Percentiles rank a stretch among this genome's conserved stretches.
These are phyloP conservation scores for Colletotrichum sp. DNA, from an alignment of 2,329 filamentous ascomycete species.

Conservation along the genomic window DNA sequence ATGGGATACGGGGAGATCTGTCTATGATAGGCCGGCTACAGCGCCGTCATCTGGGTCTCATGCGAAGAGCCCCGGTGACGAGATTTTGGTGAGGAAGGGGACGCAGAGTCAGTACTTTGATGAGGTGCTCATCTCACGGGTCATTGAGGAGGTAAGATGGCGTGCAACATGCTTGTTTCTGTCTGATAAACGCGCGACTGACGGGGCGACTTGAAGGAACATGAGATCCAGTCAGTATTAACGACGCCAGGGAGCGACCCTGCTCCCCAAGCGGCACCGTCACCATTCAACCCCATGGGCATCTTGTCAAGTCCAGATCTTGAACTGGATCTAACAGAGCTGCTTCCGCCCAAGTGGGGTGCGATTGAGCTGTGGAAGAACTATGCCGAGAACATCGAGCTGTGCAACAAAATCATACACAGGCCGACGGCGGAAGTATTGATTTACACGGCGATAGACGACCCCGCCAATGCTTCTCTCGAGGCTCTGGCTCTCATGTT, in stretches of 20 bases:
- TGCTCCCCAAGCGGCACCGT: not conserved
- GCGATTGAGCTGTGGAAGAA: slow-evolving; percentile 35
- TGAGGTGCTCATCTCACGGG: slow-evolving; percentile 37
- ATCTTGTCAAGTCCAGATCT: slow-evolving; percentile 31
- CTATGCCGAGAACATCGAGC: slow-evolving; percentile 32
- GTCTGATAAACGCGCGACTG: not conserved
- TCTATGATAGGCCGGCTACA: not conserved
- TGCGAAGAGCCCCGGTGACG: slow-evolving; percentile 12
- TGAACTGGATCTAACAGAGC: slow-evolving; percentile 12
- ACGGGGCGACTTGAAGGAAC: slow-evolving; percentile 13
- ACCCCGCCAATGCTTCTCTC: slow-evolving; percentile 27
- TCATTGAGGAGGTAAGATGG: slow-evolving; percentile 34
- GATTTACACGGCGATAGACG: slow-evolving; percentile 34
- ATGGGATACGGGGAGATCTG: not conserved
- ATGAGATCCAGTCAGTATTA: slow-evolving; percentile 23
- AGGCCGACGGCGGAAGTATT: slow-evolving; percentile 33
- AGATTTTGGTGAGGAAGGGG: slow-evolving; percentile 35
- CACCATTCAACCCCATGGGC: slow-evolving; percentile 36
- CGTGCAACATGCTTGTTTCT: not conserved
- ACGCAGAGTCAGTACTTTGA: slow-evolving; percentile 40
- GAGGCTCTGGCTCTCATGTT: slow-evolving; percentile 44
- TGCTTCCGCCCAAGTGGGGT: slow-evolving; percentile 27
- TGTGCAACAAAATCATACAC: slow-evolving; percentile 31
- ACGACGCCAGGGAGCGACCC: slow-evolving; percentile 13
- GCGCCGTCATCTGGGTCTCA: not conserved